Conservation (phyloP, 768 basidiomycete species). For the Suillus lakei region DNA sequence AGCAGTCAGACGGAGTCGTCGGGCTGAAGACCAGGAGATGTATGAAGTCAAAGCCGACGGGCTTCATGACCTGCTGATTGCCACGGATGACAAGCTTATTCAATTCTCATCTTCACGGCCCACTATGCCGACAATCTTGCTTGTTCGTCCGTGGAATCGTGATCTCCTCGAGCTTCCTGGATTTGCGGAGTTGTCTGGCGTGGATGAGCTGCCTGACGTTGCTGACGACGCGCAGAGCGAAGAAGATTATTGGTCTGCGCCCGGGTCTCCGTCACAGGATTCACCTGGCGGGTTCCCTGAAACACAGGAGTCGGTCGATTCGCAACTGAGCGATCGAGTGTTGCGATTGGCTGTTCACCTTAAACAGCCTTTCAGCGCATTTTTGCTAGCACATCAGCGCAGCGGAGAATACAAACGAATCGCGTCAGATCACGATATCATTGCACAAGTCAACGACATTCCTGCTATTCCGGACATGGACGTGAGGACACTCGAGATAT, state of each 20-base stretch:
- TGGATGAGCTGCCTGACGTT: neutral
- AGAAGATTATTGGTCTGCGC: neutral
- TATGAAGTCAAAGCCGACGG: neutral
- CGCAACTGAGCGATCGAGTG: neutral
- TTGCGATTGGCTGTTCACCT: neutral
- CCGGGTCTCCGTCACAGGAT: neutral
- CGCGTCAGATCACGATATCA: neutral
- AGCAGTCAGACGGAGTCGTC: neutral
- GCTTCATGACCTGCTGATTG: neutral
- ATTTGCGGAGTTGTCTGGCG: neutral
- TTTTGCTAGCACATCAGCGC: neutral
- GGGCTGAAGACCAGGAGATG: neutral
- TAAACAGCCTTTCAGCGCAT: neutral
- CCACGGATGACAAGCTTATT: neutral
- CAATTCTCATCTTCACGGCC: neutral
- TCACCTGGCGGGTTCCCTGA: neutral
- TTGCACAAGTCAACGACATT: neutral
- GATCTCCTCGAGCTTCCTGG: neutral
- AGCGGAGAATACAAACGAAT: neutral
- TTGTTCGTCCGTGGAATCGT: neutral
- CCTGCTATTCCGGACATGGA: neutral
- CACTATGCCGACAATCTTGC: neutral
- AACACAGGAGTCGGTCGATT: neutral
- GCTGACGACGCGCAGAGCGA: neutral
- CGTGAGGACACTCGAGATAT: neutral